Percentiles rank a stretch among this genome's conserved stretches.
Evolutionary conservation across 108 stramenopile species (phyloP).

Genomic region (Discostella stelligeroides): DNA sequence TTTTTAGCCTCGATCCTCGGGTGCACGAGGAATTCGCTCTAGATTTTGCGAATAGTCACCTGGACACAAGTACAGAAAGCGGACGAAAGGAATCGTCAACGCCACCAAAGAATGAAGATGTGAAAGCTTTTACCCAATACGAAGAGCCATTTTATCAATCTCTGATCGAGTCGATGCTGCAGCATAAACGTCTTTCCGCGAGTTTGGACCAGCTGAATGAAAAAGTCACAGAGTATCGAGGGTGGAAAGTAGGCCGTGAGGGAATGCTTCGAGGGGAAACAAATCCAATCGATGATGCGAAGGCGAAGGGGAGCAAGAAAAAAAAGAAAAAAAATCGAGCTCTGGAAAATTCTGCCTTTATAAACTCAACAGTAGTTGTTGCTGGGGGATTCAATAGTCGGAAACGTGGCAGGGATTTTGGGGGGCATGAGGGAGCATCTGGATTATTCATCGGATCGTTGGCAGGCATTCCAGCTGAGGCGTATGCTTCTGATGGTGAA

Average conservation of each 20-base stretch:
- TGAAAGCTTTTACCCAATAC: conserved; percentile 13
- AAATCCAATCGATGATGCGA: conserved; percentile 4
- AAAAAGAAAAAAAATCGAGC: conserved; percentile 37
- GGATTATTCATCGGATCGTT: conserved; percentile 53
- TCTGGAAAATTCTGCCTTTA: conserved; percentile 13
- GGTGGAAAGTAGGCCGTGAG: conserved; percentile 56
- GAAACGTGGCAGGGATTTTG: conserved; percentile 20
- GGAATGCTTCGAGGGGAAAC: conserved; percentile 18
- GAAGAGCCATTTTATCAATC: conserved; percentile 35
- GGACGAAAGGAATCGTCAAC: conserved; percentile 4
- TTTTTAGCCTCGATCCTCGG: conserved; percentile 53
- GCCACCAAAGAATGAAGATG: conserved; percentile 3
- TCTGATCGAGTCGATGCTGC: conserved; percentile 57
- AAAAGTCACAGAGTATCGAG: conserved; percentile 71
- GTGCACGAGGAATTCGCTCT: neutral
- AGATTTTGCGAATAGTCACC: neutral
- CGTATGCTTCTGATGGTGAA: conserved; percentile 31
- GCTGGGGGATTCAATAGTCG: conserved; percentile 15
- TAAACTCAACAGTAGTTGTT: conserved; percentile 37
- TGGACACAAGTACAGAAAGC: conserved; percentile 9
- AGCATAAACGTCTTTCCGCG: conserved; percentile 63
- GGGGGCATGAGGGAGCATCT: conserved; percentile 42
- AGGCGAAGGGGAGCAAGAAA: conserved; percentile 19
- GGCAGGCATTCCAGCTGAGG: conserved; percentile 34
- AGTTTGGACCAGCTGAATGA: conserved; percentile 70